phyloP scores from a whole-genome alignment of 495 filamentous ascomycete species.

The Hypoxylon fuscum region DNA sequence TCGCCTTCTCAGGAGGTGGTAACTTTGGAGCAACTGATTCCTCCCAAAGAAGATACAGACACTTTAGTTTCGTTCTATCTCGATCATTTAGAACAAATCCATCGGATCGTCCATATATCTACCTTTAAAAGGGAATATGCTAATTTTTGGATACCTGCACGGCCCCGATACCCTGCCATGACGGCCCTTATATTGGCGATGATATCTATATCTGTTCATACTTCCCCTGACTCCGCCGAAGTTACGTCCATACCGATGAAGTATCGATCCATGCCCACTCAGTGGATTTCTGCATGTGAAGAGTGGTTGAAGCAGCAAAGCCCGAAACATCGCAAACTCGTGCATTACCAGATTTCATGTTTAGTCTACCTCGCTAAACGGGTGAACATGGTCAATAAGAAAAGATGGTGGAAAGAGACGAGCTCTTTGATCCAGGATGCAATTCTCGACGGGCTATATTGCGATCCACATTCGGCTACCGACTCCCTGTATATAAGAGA shows the following conservation, averaged over 20 bases:
- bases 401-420: slow-evolving; percentile 64
- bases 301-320: slow-evolving; percentile 50
- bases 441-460: slow-evolving; percentile 65
- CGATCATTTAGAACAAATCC: slow-evolving; percentile 56
- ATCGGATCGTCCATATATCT: slow-evolving; percentile 58
- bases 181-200: slow-evolving; percentile 54
- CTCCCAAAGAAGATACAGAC: slow-evolving; percentile 49
- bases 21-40: slow-evolving; percentile 50
- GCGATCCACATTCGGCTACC: slow-evolving; percentile 54
- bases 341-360: slow-evolving; percentile 58
- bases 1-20: slow-evolving; percentile 43
- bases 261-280: slow-evolving; percentile 41
- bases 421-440: slow-evolving; percentile 64
- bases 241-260: slow-evolving; percentile 7
- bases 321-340: slow-evolving; percentile 53
- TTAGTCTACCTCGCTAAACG: slow-evolving; percentile 56
- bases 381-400: slow-evolving; percentile 57
- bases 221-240: slow-evolving; percentile 40
- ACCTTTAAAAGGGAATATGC: slow-evolving; percentile 55
- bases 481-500: slow-evolving; percentile 65
- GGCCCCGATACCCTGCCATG: slow-evolving; percentile 47
- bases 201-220: slow-evolving; percentile 51
- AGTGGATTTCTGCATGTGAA: slow-evolving; percentile 52
- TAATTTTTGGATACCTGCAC: slow-evolving; percentile 51
- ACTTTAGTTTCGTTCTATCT: slow-evolving; percentile 52